phyloP scores from a whole-genome alignment of 257 asterid species.

The Verbena officinalis region DNA sequence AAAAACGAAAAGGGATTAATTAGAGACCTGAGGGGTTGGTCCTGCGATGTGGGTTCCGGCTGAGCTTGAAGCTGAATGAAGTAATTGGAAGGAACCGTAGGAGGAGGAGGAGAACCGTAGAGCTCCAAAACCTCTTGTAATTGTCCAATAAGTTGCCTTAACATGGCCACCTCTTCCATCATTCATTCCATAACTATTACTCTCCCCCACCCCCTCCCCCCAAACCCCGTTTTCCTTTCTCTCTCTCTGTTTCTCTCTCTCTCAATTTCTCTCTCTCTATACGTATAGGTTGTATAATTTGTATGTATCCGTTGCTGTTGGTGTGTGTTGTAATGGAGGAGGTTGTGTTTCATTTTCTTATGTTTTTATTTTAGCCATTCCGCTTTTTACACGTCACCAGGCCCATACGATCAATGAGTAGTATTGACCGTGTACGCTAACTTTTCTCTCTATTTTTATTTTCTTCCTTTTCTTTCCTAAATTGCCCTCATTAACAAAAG shows the following conservation, averaged over 20 bases:
- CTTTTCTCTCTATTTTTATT: slow-evolving; percentile 27
- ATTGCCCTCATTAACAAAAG: too few species aligned
- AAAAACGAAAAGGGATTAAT: neutral
- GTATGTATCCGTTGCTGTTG: slow-evolving; percentile 12
- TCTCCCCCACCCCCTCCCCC: slow-evolving; percentile 22
- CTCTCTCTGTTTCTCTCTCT: slow-evolving; percentile 25
- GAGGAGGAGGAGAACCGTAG: slow-evolving; percentile 61
- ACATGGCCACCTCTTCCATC: slow-evolving; percentile 78
- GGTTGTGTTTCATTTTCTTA: neutral
- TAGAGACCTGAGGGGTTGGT: slow-evolving; percentile 52
- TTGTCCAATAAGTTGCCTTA: slow-evolving; percentile 92
- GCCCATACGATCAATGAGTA: slow-evolving; percentile 45
- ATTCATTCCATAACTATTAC: slow-evolving; percentile 48
- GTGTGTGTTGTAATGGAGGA: slow-evolving; percentile 30
- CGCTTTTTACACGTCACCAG: slow-evolving; percentile 50
- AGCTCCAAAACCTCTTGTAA: slow-evolving; percentile 67
- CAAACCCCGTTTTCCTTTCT: slow-evolving; percentile 20
- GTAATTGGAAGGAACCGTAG: slow-evolving; percentile 52
- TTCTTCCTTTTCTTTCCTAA: slow-evolving; percentile 21
- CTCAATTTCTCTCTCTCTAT: slow-evolving; percentile 29
- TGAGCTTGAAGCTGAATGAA: slow-evolving; percentile 53
- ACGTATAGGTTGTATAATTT: slow-evolving; percentile 27
- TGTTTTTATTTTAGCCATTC: slow-evolving; percentile 40
- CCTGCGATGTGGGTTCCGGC: slow-evolving; percentile 36
- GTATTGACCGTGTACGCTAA: slow-evolving; percentile 70